Evolutionary conservation across 2,329 filamentous ascomycete genomes (phyloP), one percentile per base, ranked within the genome.

Genomic region (Chlorencoelia australis): DNA sequence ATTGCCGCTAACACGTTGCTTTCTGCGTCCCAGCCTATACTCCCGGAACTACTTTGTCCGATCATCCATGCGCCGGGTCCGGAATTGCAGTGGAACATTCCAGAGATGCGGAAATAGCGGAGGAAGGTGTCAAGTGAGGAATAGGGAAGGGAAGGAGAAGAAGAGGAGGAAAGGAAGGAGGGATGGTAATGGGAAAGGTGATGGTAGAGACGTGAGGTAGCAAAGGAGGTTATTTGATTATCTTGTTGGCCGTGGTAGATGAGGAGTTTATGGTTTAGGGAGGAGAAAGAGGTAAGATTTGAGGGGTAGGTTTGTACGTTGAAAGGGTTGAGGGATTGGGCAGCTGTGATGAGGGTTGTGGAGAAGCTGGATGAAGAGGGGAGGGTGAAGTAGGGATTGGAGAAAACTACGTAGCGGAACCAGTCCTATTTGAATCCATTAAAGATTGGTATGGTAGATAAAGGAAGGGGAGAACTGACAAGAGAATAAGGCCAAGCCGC

Each of bases 21-120:
- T 22, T 60, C 51, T 2, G 57, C 49, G n/a, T 59, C 50, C 41
- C n/a, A n/a, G n/a, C n/a, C n/a, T n/a, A n/a, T n/a, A n/a, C n/a
- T n/a, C n/a, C n/a, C n/a, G n/a, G n/a, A n/a, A 24, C 39, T 35
- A 11, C 15, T 22, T 30, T 59, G 56, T 4, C 57, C 55, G 9
- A 59, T 45, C 54, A 46, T 44, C 41, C 55, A 59, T 2, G 68
- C 68, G 1, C 69, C 68, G 1, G 55, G 58, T 10, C 71, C 71
- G 4, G 60, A 59, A 17, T 43, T 49, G 48, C 70, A 75, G 50
- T 75, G 71, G 4, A 50, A 55, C 57, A 71, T 68, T 5, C 70
- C 72, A 39, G 51, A 66, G 51, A 66, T 66, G 20, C 61, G 60
- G 57, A 75, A 74, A 52, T 61, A 66, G 31, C 69, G 62, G 44